Evolutionary conservation across 352 stramenopile species (phyloP), one percentile per base, ranked within the genome.

Genomic region (Globisporangium ultimum): DNA sequence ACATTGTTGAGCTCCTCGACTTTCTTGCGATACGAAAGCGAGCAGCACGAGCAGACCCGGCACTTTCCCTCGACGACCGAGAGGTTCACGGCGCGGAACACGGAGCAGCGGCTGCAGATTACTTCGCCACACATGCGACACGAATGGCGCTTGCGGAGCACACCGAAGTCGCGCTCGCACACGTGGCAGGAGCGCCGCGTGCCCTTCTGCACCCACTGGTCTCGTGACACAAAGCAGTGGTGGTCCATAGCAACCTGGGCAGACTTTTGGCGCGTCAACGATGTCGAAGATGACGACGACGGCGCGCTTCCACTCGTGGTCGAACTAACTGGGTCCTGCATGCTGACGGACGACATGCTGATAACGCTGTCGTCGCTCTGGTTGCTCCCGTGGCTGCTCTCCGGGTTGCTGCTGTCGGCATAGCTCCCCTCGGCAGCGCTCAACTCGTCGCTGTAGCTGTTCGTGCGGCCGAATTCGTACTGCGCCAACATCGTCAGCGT

Each of bases 91-190:
- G 67, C 60, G 36, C 81, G 81, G 62, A 89, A 87, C 20, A 90
- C 70, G 10, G 84, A 91, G 58, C 84, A 93, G 12, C 81, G 75
- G 48, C 78, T 82, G 69, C 84, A 93, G 48, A 93, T 74, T 9
- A 91, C 78, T 60, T 91, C 78, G 10, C 84, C 81, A 34, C 84
- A 93, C 81, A 93, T 91, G 53, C 84, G 84, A 53, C 84, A 93
- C 51, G 78, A 83, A 58, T 93, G 84, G 17, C 83, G 79, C 57
- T 91, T 88, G 22, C 84, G 74, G 10, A 90, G 64, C 11, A 89
- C 51, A n/a, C 58, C 68, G 47, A 93, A 93, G 17, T 93, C 81
- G 6, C 81, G 70, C 57, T 84, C 64, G 49, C 84, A 93, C 12
- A 93, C 81, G 49, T 77, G 63, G 55, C 84, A 93, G 8, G 68